phyloP scores from a whole-genome alignment of 2,329 filamentous ascomycete species.

The Myrmaecium sp. region DNA sequence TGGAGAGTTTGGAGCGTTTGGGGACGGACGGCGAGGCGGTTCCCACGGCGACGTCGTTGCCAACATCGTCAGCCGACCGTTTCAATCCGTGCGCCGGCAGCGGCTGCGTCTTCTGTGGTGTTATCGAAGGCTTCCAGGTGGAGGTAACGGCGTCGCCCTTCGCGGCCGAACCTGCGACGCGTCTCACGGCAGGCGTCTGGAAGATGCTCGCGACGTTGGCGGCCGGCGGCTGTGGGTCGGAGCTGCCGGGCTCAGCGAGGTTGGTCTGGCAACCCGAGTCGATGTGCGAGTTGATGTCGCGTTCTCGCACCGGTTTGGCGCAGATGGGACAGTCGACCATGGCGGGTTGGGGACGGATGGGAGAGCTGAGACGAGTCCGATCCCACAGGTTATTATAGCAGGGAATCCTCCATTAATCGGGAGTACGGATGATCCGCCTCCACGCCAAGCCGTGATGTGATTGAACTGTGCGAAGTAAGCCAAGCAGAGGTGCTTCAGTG shows the following conservation, averaged over 20 bases:
- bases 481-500: too few relatives aligned
- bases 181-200: constrained; percentile 33
- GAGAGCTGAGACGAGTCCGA: not conserved
- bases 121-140: constrained; percentile 6
- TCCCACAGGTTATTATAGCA: too few relatives aligned
- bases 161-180: constrained; percentile 8
- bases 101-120: not conserved
- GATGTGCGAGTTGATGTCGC: constrained; percentile 76
- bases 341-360: constrained; percentile 3
- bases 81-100: not conserved
- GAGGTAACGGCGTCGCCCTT: constrained; percentile 10
- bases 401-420: constrained; percentile 5
- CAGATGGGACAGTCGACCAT: constrained; percentile 72
- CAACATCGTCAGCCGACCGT: too few relatives aligned
- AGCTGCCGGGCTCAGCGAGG: constrained; percentile 34
- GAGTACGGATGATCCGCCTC: constrained; percentile 5
- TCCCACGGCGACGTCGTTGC: constrained; percentile 7
- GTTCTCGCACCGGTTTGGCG: constrained; percentile 50
- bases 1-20: constrained; percentile 41
- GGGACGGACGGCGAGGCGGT: constrained; percentile 22
- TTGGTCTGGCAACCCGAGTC: constrained; percentile 64
- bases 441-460: too few relatives aligned
- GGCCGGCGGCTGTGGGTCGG: constrained; percentile 17
- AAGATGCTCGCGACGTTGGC: constrained; percentile 36
- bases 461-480: too few relatives aligned